These are phyloP conservation scores for Graphilbum ipis-grandicollis DNA, from an alignment of 2,329 filamentous ascomycete genomes.

Conservation along the genomic window DNA sequence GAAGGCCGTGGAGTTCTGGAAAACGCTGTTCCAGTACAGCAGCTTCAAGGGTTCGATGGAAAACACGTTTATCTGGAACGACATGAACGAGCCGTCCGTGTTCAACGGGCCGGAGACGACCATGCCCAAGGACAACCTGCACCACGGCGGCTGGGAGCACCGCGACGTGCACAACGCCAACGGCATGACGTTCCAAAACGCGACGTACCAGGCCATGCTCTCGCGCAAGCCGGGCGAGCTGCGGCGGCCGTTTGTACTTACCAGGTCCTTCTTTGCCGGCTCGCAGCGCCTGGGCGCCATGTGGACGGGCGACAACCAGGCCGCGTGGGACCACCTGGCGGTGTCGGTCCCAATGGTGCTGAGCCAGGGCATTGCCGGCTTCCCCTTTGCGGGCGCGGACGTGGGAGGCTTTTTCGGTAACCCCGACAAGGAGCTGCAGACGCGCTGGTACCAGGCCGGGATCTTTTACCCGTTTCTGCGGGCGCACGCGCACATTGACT, in stretches of 20 bases:
- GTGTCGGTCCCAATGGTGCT: constrained; percentile 85
- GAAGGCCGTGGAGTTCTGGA: constrained; percentile 86
- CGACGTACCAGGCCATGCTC: constrained; percentile 71
- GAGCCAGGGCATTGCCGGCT: constrained; percentile 82
- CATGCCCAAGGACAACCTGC: constrained; percentile 97
- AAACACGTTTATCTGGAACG: constrained; percentile 95
- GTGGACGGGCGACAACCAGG: constrained; percentile 98
- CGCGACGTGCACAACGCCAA: constrained; percentile 93
- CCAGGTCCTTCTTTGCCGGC: constrained; percentile 80
- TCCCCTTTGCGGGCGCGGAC: constrained; percentile 86
- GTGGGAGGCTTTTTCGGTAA: constrained; percentile 98
- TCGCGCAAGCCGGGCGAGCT: constrained; percentile 74
- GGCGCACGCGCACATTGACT: constrained; percentile 90
- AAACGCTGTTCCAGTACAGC: constrained; percentile 69
- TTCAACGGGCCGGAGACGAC: constrained; percentile 98
- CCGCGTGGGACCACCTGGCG: constrained; percentile 80
- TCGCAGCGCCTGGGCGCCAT: constrained; percentile 83
- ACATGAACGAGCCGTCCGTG: constrained; percentile 98
- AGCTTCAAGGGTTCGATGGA: constrained; percentile 69
- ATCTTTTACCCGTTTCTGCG: constrained; percentile 98
- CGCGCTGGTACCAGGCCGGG: constrained; percentile 91
- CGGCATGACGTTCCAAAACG: constrained; percentile 88
- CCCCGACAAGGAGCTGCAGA: constrained; percentile 77
- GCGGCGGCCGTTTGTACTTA: constrained; percentile 79
- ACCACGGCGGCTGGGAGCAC: constrained; percentile 86